These are phyloP conservation scores for Solanum lycopersicoides DNA, from an alignment of 257 asterid species.

Conservation along the genomic window DNA sequence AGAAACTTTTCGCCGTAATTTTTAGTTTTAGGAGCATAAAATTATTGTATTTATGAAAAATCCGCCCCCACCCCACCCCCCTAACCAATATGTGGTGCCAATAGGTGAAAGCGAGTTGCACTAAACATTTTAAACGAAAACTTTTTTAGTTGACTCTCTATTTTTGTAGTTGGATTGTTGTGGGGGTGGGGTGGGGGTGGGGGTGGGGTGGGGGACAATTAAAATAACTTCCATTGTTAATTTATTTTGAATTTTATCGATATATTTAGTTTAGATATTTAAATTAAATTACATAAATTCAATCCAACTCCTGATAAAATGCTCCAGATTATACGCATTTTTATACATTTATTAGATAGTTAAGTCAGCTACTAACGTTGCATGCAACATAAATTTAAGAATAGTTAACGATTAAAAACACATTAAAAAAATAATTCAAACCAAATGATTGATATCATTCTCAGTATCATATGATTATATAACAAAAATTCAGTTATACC, in stretches of 20 bases:
- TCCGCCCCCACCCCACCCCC: too few relatives aligned
- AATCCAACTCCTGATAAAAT: background rate
- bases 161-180: background rate
- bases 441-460: too few relatives aligned
- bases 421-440: too few relatives aligned
- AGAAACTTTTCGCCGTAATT: too few relatives aligned
- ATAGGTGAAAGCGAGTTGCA: background rate
- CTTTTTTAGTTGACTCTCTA: background rate
- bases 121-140: background rate
- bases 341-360: too few relatives aligned
- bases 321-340: fast-evolving
- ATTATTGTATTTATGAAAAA: too few relatives aligned
- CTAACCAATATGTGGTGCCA: background rate
- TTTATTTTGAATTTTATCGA: background rate
- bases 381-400: too few relatives aligned
- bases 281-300: background rate
- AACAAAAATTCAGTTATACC: background rate
- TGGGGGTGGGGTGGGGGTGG: background rate
- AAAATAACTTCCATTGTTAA: background rate
- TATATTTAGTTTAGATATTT: background rate
- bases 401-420: too few relatives aligned
- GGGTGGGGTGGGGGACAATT: too few relatives aligned
- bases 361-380: too few relatives aligned
- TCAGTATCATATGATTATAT: background rate
- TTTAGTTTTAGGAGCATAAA: background rate